Conservation (phyloP, 495 filamentous ascomycete genomes). For the Xylaria flabelliformis region DNA sequence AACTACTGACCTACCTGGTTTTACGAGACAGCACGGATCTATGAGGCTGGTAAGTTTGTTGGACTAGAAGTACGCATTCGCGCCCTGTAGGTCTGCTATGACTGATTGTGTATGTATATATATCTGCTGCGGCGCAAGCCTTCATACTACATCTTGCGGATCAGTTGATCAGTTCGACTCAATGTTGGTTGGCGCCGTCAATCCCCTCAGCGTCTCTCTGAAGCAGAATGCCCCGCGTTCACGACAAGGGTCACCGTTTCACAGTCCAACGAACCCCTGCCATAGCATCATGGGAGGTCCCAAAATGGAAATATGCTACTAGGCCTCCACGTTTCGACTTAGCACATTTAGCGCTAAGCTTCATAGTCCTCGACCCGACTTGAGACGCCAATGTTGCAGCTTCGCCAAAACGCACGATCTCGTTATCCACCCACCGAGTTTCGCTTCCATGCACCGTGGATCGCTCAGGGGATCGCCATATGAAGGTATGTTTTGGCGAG, state of each 20-base stretch:
- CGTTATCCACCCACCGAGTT: conserved; percentile 8
- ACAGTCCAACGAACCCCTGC: conserved; percentile 11
- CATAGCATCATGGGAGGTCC: not conserved
- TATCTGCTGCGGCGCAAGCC: not conserved
- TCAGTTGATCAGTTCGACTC: not conserved
- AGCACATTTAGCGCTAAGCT: conserved; percentile 20
- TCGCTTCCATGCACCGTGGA: conserved; percentile 14
- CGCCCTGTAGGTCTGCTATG: no score
- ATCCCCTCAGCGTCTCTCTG: not conserved
- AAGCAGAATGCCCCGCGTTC: conserved; percentile 4
- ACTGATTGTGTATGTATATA: not conserved
- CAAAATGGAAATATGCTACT: conserved; percentile 7
- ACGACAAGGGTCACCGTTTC: conserved; percentile 10
- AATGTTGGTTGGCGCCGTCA: not conserved
- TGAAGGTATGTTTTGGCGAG: conserved; percentile 20
- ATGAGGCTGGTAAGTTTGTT: no score
- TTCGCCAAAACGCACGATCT: conserved; percentile 9
- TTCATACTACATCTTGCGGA: not conserved
- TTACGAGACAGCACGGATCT: not conserved
- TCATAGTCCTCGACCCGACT: conserved; percentile 21
- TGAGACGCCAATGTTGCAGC: conserved; percentile 25
- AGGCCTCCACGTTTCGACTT: conserved; percentile 11
- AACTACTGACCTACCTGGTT: not conserved
- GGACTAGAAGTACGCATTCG: not conserved
- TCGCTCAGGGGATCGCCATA: not conserved